Base-by-base conservation (phyloP, 305 asterid species). In the Fraxinus ornus region DNA sequence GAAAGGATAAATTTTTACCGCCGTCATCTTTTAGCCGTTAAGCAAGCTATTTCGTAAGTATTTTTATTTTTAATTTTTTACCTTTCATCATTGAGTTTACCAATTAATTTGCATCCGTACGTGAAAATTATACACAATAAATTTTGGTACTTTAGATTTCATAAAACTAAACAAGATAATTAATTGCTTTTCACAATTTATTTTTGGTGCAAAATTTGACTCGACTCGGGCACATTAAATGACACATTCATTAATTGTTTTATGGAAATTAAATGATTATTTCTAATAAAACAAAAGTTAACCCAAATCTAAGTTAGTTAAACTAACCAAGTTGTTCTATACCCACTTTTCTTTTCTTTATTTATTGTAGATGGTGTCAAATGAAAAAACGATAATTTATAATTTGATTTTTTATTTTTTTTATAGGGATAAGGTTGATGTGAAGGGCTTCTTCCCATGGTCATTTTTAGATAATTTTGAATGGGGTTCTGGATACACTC, bases 1-100 rank as follows among this genome's bases (percentile, higher is more conserved):
- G 88, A 88, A n/a, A 85, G 97, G 79, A 81, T 89, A 30, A 80
- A 83, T 39, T 91, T 91, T 76, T 89, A 87, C 81, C 80, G 33
- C 30, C 78, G 89, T 33, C 94, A 92, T 77, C 86, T 92, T 75
- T 55, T 35, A 7, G 88, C 89, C 19, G 17, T 85, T 52, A 81
- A 81, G 10, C 64, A 62, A 47, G 92, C 93, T 41, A 90, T 91
- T 6, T 55, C 64, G 92, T 86, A 72, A 85, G 88, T 74, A 6
- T 26, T 21, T 19, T 15, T 62, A 9, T 62, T 32, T 2, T 32
- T 28, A 0, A 1, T 28, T 28, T 28, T 28, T 28, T 28, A 22
- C 26, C 28, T 74, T 13, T 6, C 52, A 10, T 41, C 52, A 9
- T 41, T 41, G 52, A 41, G 52, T 41, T 41, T 10, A 41, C 15